Evolutionary conservation across 495 filamentous ascomycete species (phyloP).

Genomic region (Aspergillus ellipticus): DNA sequence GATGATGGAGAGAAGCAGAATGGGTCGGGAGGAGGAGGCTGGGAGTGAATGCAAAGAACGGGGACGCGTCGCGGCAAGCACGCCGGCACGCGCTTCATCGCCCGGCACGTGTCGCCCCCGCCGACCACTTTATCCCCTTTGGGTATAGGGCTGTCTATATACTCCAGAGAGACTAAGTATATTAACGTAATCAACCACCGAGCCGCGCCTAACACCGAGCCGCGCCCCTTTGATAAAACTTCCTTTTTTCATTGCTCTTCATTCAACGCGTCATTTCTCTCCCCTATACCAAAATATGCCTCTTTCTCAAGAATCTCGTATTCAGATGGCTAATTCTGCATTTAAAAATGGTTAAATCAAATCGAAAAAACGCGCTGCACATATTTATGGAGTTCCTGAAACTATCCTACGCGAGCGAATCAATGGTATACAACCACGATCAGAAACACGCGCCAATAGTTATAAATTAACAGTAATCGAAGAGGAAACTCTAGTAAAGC

Average conservation of each 20-base stretch:
- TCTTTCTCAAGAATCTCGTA: not conserved
- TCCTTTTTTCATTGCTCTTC: too few relatives aligned
- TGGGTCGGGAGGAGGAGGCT: not conserved
- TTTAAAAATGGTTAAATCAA: slow-evolving; percentile 4
- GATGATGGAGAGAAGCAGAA: slow-evolving; percentile 12
- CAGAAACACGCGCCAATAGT: slow-evolving; percentile 10
- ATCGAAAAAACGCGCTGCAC: not conserved
- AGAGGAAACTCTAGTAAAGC: too few relatives aligned
- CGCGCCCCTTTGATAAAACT: too few relatives aligned
- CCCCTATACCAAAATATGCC: too few relatives aligned
- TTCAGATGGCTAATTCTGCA: not conserved
- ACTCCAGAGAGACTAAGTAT: too few relatives aligned
- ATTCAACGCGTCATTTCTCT: too few relatives aligned
- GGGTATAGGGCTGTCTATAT: too few relatives aligned
- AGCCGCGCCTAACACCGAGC: too few relatives aligned
- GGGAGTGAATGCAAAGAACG: slow-evolving; percentile 19
- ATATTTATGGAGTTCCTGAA: slow-evolving; percentile 1
- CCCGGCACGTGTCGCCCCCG: slow-evolving; percentile 1
- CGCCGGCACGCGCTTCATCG: not conserved
- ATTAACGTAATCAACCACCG: too few relatives aligned
- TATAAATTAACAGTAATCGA: too few relatives aligned
- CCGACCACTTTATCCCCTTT: slow-evolving; percentile 22
- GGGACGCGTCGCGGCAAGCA: slow-evolving; percentile 20
- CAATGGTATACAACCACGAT: slow-evolving; percentile 2
- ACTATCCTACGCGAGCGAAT: not conserved